phyloP scores from a whole-genome alignment of 1,284 basidiomycete species.

The Cystobasidium pallidum region DNA sequence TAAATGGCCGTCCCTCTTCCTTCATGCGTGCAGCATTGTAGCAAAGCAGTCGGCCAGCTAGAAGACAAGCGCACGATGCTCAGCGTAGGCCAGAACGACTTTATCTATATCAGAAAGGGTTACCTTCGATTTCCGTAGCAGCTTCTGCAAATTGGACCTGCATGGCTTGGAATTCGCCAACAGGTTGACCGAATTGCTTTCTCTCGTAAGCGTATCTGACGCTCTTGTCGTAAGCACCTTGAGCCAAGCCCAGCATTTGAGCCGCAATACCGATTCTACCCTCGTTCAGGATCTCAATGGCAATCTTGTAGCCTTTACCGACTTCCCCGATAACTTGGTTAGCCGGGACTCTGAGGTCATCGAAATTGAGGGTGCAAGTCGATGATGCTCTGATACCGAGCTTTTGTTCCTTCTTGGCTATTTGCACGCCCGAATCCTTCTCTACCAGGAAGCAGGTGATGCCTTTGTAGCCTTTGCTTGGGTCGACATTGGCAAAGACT shows the following conservation, averaged over 20 bases:
- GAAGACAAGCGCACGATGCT: constrained; percentile 65
- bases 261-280: constrained; percentile 67
- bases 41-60: constrained; percentile 86
- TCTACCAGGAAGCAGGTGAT: constrained; percentile 97
- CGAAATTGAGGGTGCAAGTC: constrained; percentile 94
- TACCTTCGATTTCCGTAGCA: constrained; percentile 68
- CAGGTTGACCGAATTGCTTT: constrained; percentile 87
- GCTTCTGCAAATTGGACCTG: constrained; percentile 85
- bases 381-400: constrained; percentile 96
- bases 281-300: constrained; percentile 97
- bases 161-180: constrained; percentile 91
- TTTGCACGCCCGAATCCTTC: constrained; percentile 94
- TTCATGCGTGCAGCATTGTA: constrained; percentile 91
- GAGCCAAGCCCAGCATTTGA: constrained; percentile 79
- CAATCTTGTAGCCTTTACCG: constrained; percentile 61
- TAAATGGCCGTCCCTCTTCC: constrained; percentile 84
- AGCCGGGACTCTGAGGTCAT: constrained; percentile 87
- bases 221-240: constrained; percentile 91
- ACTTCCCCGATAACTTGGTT: constrained; percentile 92
- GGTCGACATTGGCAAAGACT: constrained; percentile 93
- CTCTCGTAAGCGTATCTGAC: constrained; percentile 93
- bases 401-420: constrained; percentile 99
- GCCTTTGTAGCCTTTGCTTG: constrained; percentile 95
- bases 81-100: not conserved
- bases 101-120: no score